Base-by-base conservation (phyloP, 2,329 filamentous ascomycete genomes). In the Alternaria sp. region DNA sequence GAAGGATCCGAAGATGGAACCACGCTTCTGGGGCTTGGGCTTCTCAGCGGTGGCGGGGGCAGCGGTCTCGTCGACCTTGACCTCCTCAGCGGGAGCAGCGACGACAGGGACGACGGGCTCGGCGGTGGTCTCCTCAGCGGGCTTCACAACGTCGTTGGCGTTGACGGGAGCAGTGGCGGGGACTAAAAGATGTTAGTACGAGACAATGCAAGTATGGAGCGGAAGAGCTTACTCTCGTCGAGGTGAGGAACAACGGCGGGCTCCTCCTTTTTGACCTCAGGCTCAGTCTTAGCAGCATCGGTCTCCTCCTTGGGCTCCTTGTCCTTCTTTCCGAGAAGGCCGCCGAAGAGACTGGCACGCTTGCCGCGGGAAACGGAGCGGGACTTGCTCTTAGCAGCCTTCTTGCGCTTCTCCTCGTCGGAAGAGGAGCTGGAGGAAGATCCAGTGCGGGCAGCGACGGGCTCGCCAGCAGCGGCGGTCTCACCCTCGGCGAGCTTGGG, bases 1-100 rank as follows among this genome's bases (percentile, higher is more conserved):
- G 78, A 92, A 89, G 76, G 89, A 90, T 74, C 88, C 89, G 82
- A 96, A 96, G 75, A 94, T 90, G 70, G 92, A 96, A 82, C 89
- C 89, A 81, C 93, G 92, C 91, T 96, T 97, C 81, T 88, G 86
- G 51, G 81, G 80, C 89, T 93, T 93, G 71, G 85, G 79, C 72
- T 80, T 80, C 65, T 77, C 73, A 51, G 79, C 75, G 46, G 80
- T 82, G 68, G 75, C 73, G 67, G 76, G 71, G 21, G 69, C 73
- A 12, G 65, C 58, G 30, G 74, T 74, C 52, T 83, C 81, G 61
- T 81, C 75, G 28, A 84, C 81, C 84, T 84, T 81, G 83, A 81
- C 26, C 63, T 74, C 74, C 61, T 78, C 77, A 26, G 65, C 50
- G n/a, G 66, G 59, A 21, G 61, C 60, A 54, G 61, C 64, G 13